Evolutionary conservation across 768 basidiomycete genomes (phyloP).

Genomic region (Sarcomyxa edulis): DNA sequence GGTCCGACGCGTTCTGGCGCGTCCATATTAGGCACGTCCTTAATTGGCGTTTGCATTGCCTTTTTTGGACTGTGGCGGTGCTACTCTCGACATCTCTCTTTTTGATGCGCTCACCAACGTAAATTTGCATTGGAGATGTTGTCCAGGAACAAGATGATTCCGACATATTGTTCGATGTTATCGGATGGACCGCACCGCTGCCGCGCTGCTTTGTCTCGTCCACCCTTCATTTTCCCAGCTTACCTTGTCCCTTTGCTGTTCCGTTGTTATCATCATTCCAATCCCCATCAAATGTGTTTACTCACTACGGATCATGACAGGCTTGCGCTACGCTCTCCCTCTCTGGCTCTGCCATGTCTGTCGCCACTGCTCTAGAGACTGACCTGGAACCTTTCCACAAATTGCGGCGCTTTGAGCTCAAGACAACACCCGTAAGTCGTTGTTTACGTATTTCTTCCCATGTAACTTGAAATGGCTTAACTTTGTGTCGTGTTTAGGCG

Average conservation of each 20-base stretch:
- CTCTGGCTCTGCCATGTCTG: slow-evolving; percentile 39
- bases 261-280: slow-evolving; percentile 2
- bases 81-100: no score
- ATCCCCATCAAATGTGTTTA: neutral
- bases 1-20: no score
- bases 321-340: slow-evolving; percentile 51
- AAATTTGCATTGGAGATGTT: neutral
- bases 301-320: slow-evolving; percentile 27
- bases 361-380: slow-evolving; percentile 52
- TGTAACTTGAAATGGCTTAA: no score
- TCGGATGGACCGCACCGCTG: neutral
- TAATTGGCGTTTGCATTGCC: neutral
- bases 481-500: no score
- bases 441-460: slow-evolving; percentile 5
- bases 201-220: neutral
- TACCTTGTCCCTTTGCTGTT: slow-evolving; percentile 7
- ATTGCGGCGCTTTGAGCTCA: slow-evolving; percentile 35
- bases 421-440: slow-evolving; percentile 2
- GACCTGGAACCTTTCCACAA: slow-evolving; percentile 61
- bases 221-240: slow-evolving; percentile 3
- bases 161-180: neutral
- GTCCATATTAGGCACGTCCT: no score
- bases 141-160: neutral
- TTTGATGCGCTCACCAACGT: no score
- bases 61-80: no score